These are phyloP conservation scores for Linderniella brevidens DNA, from an alignment of 257 asterid species.

Conservation along the genomic window DNA sequence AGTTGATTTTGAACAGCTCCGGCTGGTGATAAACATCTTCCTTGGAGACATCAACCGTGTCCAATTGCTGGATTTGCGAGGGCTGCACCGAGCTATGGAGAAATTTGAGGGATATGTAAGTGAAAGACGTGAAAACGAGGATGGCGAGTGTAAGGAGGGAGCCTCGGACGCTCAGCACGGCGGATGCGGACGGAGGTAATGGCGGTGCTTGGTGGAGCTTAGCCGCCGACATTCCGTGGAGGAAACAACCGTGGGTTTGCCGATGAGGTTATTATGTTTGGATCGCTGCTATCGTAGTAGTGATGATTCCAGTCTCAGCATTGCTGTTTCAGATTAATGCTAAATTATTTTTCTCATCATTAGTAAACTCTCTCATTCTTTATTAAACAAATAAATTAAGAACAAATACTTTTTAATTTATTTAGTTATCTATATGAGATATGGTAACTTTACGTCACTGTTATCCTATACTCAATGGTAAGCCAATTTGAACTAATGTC, in stretches of 20 bases:
- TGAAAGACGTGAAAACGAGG: conserved; percentile 50
- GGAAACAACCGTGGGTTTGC: too few relatives aligned
- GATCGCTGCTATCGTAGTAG: too few relatives aligned
- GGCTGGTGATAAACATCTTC: conserved; percentile 64
- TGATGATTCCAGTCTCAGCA: too few relatives aligned
- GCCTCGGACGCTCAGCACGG: conserved; percentile 40
- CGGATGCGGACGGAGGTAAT: conserved; percentile 21
- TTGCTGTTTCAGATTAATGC: too few relatives aligned
- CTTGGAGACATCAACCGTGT: conserved; percentile 12
- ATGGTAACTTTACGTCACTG: too few relatives aligned
- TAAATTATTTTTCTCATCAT: too few relatives aligned
- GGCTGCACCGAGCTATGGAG: conserved; percentile 33
- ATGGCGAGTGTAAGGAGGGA: conserved; percentile 60
- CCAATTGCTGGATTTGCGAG: conserved; percentile 17
- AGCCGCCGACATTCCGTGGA: conserved; percentile 57
- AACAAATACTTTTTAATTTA: too few relatives aligned
- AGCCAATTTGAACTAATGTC: too few relatives aligned
- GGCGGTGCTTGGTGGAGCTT: conserved; percentile 18
- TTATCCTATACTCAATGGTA: too few relatives aligned
- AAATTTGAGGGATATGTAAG: conserved; percentile 45
- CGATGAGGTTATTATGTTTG: not conserved
- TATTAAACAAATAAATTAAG: too few relatives aligned
- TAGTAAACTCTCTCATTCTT: too few relatives aligned
- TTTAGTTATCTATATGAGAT: too few relatives aligned
- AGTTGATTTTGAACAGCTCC: conserved; percentile 51